Evolutionary conservation across 306 rosid genomes (phyloP).

Genomic region (Quillaja saponaria): DNA sequence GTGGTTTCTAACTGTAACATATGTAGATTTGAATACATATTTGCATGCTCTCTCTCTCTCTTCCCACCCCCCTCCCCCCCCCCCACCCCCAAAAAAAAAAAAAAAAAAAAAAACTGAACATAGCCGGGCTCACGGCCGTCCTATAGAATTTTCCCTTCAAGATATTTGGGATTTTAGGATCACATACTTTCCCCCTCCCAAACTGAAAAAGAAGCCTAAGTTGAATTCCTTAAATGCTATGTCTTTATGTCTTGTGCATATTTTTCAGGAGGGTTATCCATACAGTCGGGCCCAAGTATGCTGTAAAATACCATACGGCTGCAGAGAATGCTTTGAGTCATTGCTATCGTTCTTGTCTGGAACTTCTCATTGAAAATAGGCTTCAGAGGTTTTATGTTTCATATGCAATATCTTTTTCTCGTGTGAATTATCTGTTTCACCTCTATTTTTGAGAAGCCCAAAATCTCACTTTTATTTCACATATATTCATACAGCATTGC

Average conservation of each 20-base stretch:
- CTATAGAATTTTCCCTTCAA: too few relatives aligned
- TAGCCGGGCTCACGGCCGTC: too few relatives aligned
- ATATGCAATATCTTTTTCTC: conserved; percentile 26
- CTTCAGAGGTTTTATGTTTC: conserved; percentile 63
- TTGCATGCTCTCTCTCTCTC: conserved; percentile 5
- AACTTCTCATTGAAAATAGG: conserved; percentile 86
- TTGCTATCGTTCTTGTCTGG: conserved; percentile 96
- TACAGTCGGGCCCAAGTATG: conserved; percentile 98
- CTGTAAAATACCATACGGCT: conserved; percentile 93
- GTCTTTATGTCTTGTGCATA: conserved; percentile 29
- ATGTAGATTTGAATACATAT: conserved; percentile 1
- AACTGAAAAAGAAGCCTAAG: too few relatives aligned
- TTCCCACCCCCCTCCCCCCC: too few relatives aligned
- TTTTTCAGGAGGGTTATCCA: conserved; percentile 85
- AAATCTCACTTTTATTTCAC: conserved; percentile 33
- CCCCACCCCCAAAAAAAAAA: not conserved
- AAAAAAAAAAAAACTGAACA: too few relatives aligned
- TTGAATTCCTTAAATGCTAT: conserved; percentile 24
- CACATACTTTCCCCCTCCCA: too few relatives aligned
- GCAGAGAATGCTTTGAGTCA: conserved; percentile 99
- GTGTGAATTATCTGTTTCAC: conserved; percentile 25
- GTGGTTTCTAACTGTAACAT: conserved; percentile 20
- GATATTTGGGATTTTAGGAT: conserved; percentile 9
- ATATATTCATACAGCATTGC: conserved; percentile 76
- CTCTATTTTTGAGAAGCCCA: conserved; percentile 26